These are phyloP conservation scores for Bipolaris bicolor DNA, from an alignment of 2,329 filamentous ascomycete species.

Conservation along the genomic window DNA sequence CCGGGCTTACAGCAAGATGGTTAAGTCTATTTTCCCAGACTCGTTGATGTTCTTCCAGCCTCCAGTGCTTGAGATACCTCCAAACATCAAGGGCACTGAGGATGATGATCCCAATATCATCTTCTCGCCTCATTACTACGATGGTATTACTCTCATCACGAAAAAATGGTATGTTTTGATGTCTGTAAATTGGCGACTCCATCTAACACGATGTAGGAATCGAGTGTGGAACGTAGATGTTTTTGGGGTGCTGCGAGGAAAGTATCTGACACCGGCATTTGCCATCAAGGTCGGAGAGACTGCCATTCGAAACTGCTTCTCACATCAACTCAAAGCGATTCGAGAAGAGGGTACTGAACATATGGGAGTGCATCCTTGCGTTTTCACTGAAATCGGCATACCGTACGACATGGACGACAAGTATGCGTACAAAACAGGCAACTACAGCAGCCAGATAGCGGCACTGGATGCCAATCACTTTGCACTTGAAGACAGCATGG, in stretches of 20 bases:
- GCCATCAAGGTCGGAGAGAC: slow-evolving; percentile 92
- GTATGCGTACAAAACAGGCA: slow-evolving; percentile 91
- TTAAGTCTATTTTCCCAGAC: slow-evolving; percentile 77
- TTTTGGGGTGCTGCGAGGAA: slow-evolving; percentile 85
- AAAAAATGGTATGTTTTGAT: slow-evolving; percentile 76
- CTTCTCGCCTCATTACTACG: slow-evolving; percentile 95
- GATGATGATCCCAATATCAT: slow-evolving; percentile 91
- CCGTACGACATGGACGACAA: slow-evolving; percentile 99
- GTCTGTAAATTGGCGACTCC: too few species aligned
- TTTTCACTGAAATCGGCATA: slow-evolving; percentile 95
- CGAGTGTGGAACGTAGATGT: slow-evolving; percentile 97
- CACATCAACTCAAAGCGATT: slow-evolving; percentile 83
- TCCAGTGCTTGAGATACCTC: slow-evolving; percentile 89
- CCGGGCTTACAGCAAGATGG: slow-evolving; percentile 73
- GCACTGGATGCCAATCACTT: slow-evolving; percentile 97
- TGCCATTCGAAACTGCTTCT: slow-evolving; percentile 91
- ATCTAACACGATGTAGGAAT: slow-evolving; percentile 61
- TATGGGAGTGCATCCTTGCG: slow-evolving; percentile 84
- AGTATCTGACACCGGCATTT: slow-evolving; percentile 86
- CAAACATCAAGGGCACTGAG: slow-evolving; percentile 80
- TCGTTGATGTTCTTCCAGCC: slow-evolving; percentile 91
- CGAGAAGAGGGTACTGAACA: slow-evolving; percentile 85
- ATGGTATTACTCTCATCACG: slow-evolving; percentile 93
- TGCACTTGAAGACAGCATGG: slow-evolving; percentile 80
- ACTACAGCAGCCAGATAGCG: slow-evolving; percentile 89